Evolutionary conservation across 306 rosid genomes (phyloP).

Genomic region (Pyrus betulifolia): DNA sequence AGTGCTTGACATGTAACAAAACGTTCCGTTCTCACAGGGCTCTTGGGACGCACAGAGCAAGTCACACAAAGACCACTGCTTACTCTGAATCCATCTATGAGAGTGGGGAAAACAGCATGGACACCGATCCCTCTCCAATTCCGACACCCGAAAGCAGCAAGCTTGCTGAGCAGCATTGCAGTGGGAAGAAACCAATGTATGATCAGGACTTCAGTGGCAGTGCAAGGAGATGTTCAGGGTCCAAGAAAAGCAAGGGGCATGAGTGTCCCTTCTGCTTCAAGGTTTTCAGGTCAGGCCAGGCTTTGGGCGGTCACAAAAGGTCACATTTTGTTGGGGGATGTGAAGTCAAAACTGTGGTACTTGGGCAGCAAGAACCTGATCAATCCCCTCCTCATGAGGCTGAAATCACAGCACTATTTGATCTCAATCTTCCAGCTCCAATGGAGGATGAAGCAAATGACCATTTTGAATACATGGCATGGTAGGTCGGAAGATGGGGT

Average conservation of each 20-base stretch:
- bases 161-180: constrained; percentile 4
- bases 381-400: constrained; percentile 11
- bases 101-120: constrained; percentile 62
- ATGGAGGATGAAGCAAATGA: constrained; percentile 46
- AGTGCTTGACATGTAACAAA: constrained; percentile 33
- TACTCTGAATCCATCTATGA: constrained; percentile 43
- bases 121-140: constrained; percentile 31
- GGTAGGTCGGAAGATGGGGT: constrained; percentile 5
- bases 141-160: constrained; percentile 21
- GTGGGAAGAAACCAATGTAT: constrained; percentile 14
- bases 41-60: constrained; percentile 35
- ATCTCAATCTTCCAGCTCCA: constrained; percentile 91
- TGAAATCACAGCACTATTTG: constrained; percentile 46
- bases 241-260: constrained; percentile 61
- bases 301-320: constrained; percentile 95
- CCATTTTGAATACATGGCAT: constrained; percentile 27
- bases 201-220: constrained; percentile 20
- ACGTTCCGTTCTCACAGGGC: constrained; percentile 32
- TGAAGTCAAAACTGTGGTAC: constrained; percentile 45
- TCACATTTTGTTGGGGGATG: constrained; percentile 79
- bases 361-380: constrained; percentile 36
- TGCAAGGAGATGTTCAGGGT: constrained; percentile 33
- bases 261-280: constrained; percentile 84
- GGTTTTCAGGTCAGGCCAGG: constrained; percentile 81
- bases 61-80: constrained; percentile 26